These are phyloP conservation scores for Fusarium sp. DNA, from an alignment of 2,329 filamentous ascomycete species.

Conservation along the genomic window DNA sequence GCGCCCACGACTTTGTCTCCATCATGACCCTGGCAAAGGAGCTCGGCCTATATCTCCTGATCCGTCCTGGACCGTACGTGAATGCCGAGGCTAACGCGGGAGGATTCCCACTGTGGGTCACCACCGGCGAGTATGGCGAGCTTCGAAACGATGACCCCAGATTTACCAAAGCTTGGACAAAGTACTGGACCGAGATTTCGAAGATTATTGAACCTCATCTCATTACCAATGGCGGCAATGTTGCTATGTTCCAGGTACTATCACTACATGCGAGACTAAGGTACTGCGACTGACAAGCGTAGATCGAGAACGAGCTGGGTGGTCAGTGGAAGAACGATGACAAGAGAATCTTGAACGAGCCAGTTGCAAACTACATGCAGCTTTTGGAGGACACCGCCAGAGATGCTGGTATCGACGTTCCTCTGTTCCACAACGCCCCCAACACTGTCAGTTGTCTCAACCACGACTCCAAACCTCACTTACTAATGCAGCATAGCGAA, in stretches of 20 bases:
- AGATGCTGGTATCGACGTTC: slow-evolving; percentile 71
- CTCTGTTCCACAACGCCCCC: slow-evolving; percentile 71
- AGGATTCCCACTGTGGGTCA: slow-evolving; percentile 74
- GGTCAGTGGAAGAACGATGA: slow-evolving; percentile 60
- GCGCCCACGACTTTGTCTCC: slow-evolving; percentile 62
- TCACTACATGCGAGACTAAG: rapidly evolving
- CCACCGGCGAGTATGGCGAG: slow-evolving; percentile 70
- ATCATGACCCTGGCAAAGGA: slow-evolving; percentile 65
- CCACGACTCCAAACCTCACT: rapidly evolving
- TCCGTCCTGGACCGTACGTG: slow-evolving; percentile 72
- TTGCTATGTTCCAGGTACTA: slow-evolving; percentile 63
- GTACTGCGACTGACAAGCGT: not conserved
- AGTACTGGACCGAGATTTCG: slow-evolving; percentile 67
- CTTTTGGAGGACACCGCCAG: slow-evolving; percentile 67
- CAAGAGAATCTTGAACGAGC: slow-evolving; percentile 62
- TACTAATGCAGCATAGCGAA: slow-evolving; percentile 46
- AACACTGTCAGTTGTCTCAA: slow-evolving; percentile 63
- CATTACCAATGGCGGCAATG: slow-evolving; percentile 70
- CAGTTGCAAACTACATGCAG: slow-evolving; percentile 70
- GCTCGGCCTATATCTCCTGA: slow-evolving; percentile 61
- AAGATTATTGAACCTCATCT: slow-evolving; percentile 66
- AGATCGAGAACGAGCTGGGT: slow-evolving; percentile 69
- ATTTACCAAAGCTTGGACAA: slow-evolving; percentile 68
- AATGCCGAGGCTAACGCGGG: slow-evolving; percentile 76
- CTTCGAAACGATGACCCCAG: slow-evolving; percentile 67